Conservation (phyloP, 305 asterid genomes). For the Fraxinus ornus region DNA sequence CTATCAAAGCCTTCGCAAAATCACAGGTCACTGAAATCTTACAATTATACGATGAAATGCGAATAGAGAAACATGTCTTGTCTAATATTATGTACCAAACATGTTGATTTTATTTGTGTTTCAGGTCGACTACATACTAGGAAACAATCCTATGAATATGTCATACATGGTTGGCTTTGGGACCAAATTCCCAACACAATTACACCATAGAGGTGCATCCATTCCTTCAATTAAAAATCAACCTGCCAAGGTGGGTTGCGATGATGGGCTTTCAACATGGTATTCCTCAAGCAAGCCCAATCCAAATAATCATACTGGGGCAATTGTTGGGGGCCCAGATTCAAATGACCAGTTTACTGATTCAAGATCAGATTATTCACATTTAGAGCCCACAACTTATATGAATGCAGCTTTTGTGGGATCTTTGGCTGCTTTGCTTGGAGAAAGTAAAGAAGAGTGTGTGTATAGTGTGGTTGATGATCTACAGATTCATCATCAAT, state of each 20-base stretch:
- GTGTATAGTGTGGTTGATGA: conserved; percentile 7
- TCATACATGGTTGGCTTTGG: conserved; percentile 79
- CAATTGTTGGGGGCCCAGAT: conserved; percentile 71
- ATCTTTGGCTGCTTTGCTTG: conserved; percentile 46
- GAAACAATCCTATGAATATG: conserved; percentile 58
- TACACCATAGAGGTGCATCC: conserved; percentile 79
- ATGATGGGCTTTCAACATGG: conserved; percentile 44
- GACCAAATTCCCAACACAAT: conserved; percentile 47
- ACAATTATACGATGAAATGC: background rate
- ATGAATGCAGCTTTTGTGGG: conserved; percentile 77
- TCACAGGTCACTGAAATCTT: conserved; percentile 45
- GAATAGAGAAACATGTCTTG: background rate
- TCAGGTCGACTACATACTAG: conserved; percentile 71
- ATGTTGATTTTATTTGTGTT: background rate
- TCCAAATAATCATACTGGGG: conserved; percentile 67
- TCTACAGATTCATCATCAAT: background rate
- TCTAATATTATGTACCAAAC: background rate
- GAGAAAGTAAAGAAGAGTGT: conserved; percentile 6
- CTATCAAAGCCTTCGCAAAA: conserved; percentile 60
- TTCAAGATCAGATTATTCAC: conserved; percentile 51
- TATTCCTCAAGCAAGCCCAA: conserved; percentile 45
- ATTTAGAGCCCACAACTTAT: conserved; percentile 61
- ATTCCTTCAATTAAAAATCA: conserved; percentile 49
- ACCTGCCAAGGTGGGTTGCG: conserved; percentile 48
- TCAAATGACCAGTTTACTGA: conserved; percentile 50